phyloP scores from a whole-genome alignment of 23 red algal genomes.

The Gracilariopsis chorda region DNA sequence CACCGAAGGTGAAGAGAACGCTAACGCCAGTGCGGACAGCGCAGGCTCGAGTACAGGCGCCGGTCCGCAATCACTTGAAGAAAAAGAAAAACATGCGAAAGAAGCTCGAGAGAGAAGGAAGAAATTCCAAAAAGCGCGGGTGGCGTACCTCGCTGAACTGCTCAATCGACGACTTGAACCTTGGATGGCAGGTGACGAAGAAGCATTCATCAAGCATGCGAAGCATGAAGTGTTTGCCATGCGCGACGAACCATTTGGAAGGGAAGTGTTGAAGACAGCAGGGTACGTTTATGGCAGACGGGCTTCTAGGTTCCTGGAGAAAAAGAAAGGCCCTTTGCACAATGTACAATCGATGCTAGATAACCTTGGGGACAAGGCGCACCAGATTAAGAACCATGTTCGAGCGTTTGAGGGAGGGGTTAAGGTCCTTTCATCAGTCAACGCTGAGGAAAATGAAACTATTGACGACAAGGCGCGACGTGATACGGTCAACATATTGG shows the following conservation, averaged over 20 bases:
- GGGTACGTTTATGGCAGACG: constrained; percentile 50
- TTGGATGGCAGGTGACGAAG: constrained; percentile 42
- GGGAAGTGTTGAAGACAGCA: constrained; percentile 29
- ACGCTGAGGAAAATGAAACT: constrained; percentile 30
- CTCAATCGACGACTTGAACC: constrained; percentile 46
- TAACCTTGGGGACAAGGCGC: constrained; percentile 55
- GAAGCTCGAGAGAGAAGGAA: constrained; percentile 10
- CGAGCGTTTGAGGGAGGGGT: constrained; percentile 49
- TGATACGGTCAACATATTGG: constrained; percentile 35
- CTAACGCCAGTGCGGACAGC: neutral
- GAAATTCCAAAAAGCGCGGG: constrained; percentile 48
- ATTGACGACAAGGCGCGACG: constrained; percentile 43
- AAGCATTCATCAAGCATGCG: constrained; percentile 45
- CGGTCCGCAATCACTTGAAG: neutral
- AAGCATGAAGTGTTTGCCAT: constrained; percentile 58
- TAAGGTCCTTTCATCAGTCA: constrained; percentile 20
- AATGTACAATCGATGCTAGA: constrained; percentile 24
- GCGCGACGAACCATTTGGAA: constrained; percentile 62
- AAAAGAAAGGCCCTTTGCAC: constrained; percentile 43
- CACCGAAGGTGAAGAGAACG: neutral
- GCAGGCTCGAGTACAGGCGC: neutral
- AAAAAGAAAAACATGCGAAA: neutral
- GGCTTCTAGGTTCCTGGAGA: constrained; percentile 32
- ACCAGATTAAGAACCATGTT: constrained; percentile 47
- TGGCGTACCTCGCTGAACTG: constrained; percentile 31